Evolutionary conservation across 306 rosid species (phyloP).

Genomic region (Cucurbita argyrosperma): DNA sequence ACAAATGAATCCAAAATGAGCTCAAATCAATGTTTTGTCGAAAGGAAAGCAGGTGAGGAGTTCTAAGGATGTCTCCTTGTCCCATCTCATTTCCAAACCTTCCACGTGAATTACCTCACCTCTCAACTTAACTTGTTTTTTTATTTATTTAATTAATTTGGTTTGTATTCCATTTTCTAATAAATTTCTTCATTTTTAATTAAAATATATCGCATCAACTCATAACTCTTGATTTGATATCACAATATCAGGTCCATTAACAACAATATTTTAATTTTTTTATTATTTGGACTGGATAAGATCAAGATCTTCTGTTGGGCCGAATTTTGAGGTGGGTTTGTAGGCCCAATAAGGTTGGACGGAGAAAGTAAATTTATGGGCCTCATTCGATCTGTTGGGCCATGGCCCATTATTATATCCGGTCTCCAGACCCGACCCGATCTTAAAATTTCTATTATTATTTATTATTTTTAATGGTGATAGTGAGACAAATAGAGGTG

Average conservation of each 20-base stretch:
- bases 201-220: background rate
- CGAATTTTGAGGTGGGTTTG: background rate
- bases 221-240: background rate
- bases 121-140: background rate
- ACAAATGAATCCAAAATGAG: background rate
- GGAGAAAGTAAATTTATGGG: background rate
- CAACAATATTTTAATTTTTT: background rate
- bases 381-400: background rate
- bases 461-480: background rate
- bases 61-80: constrained; percentile 8
- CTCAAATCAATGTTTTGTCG: background rate
- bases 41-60: background rate
- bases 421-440: no score
- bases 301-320: background rate
- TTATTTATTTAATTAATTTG: no score
- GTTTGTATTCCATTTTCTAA: background rate
- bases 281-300: background rate
- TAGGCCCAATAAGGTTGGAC: background rate
- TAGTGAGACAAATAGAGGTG: background rate
- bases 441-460: no score
- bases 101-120: background rate
- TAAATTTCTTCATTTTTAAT: background rate
- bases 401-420: background rate
- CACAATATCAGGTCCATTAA: background rate
- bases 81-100: background rate